Evolutionary conservation across 2,329 filamentous ascomycete species (phyloP), one percentile per base, ranked within the genome.

Genomic region (Arthroderma uncinatum): DNA sequence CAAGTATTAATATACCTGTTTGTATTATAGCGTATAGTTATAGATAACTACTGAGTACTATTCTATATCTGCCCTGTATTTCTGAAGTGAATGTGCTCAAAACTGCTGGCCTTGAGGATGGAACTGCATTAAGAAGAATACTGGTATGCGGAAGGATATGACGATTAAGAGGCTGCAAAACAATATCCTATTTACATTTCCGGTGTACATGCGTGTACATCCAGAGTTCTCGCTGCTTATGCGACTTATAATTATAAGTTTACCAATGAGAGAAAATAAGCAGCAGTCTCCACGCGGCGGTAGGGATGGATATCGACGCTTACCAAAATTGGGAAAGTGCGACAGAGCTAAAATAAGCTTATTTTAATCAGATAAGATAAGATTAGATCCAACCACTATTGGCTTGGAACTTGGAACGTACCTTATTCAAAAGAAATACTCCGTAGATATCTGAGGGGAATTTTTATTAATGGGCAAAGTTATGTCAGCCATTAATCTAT

Each of bases 31-130:
- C 19, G 6, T 47, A 25, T 50, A 14, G 16, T 37, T 12, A 37
- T 37, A 37, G 34, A 16, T 50, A 50, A 25, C 25, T 50, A 30
- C 33, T 19, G 47, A 33, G n/a, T 30, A 34, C n/a, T 30, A 14
- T 25, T 47, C 25, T 19, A 50, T 33, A 30, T 4, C 62, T 64
- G 16, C 57, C 59, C 5, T 64, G 60, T 42, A 55, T 64, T 19
- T 48, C 53, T 14, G 62, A 64, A 50, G 61, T 52, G 12, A 57
- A 59, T 50, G 40, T 62, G 10, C 25, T 62, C 14, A 14, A 42
- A 2, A 56, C 58, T 4, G 55, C 47, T 14, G 61, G 62, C 25
- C 34, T 30, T 36, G 44, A 55, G 16, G 53, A 57, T 8, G 36
- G 47, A n/a, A 36, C 48, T 9, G 34, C 12, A 9, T 36, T 14